These are phyloP conservation scores for Samsoniella hepiali DNA, from an alignment of 2,329 filamentous ascomycete species.

Conservation along the genomic window DNA sequence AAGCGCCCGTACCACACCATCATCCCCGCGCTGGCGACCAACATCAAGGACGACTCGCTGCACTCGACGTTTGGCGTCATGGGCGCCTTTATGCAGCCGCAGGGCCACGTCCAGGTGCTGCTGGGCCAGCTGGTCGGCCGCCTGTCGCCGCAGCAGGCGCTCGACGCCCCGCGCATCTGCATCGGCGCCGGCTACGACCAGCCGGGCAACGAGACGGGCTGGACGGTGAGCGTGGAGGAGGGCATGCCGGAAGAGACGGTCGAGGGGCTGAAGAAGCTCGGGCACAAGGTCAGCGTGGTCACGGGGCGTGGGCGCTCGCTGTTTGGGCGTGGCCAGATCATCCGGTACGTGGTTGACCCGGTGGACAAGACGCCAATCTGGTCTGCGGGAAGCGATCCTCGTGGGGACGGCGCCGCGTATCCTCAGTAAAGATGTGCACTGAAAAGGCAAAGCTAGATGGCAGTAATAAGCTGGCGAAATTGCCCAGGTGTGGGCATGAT, in stretches of 20 bases:
- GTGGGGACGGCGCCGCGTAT: conserved; percentile 74
- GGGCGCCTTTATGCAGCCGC: conserved; percentile 98
- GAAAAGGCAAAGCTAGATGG: background rate
- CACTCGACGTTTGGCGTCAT: conserved; percentile 93
- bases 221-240: conserved; percentile 75
- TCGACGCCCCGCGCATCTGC: conserved; percentile 89
- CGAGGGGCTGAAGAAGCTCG: conserved; percentile 63
- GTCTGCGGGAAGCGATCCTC: conserved; percentile 83
- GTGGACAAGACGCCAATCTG: conserved; percentile 69
- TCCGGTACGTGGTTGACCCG: conserved; percentile 69
- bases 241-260: conserved; percentile 69
- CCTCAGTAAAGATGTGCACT: conserved; percentile 31
- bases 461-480: background rate
- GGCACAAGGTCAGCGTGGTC: conserved; percentile 70
- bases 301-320: conserved; percentile 61
- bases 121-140: conserved; percentile 84
- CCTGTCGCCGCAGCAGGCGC: conserved; percentile 77
- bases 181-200: conserved; percentile 72
- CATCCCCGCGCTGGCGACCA: conserved; percentile 88
- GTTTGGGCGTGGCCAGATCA: conserved; percentile 87
- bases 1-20: conserved; percentile 98
- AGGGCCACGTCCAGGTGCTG: conserved; percentile 91
- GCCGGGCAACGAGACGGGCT: conserved; percentile 54
- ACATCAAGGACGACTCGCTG: conserved; percentile 66
- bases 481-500: background rate